Conservation (phyloP, 2,329 filamentous ascomycete species). For the Apiospora marii region DNA sequence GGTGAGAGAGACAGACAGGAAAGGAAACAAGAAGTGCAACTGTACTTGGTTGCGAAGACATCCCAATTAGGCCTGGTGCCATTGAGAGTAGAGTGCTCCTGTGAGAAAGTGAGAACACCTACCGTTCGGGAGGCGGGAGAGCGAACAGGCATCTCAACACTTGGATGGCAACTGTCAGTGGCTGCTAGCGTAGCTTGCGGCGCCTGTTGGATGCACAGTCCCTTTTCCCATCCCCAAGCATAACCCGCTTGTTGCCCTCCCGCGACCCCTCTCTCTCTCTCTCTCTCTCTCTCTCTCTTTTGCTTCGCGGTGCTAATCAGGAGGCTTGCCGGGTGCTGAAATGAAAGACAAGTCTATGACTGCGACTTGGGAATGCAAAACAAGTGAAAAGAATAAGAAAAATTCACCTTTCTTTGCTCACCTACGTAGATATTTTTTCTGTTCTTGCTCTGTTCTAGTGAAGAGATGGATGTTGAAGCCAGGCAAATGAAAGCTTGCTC, state of each 20-base stretch:
- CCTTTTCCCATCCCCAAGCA: neutral
- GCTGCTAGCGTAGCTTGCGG: constrained; percentile 16
- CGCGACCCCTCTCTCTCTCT: neutral
- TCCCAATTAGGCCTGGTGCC: constrained; percentile 19
- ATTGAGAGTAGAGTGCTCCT: neutral
- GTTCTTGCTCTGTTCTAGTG: constrained; percentile 2
- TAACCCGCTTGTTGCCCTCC: neutral
- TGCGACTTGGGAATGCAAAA: constrained; percentile 7
- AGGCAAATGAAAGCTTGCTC: constrained; percentile 4
- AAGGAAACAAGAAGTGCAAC: constrained; percentile 17
- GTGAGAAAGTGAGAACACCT: constrained; percentile 19
- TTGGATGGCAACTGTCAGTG: constrained; percentile 17
- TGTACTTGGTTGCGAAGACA: constrained; percentile 12
- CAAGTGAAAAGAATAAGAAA: neutral
- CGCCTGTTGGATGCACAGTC: constrained; percentile 20
- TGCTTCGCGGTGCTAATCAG: constrained; percentile 8
- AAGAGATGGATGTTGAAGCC: constrained; percentile 5
- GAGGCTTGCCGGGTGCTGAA: neutral
- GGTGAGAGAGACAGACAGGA: neutral
- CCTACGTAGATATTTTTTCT: neutral
- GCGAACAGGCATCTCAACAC: constrained; percentile 8
- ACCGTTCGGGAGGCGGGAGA: constrained; percentile 17
- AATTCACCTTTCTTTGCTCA: neutral
- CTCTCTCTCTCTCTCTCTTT: neutral
- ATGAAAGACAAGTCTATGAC: constrained; percentile 17